Evolutionary conservation across 2,329 filamentous ascomycete species (phyloP), one percentile per base, ranked within the genome.

Genomic region (Ophiostoma ips): DNA sequence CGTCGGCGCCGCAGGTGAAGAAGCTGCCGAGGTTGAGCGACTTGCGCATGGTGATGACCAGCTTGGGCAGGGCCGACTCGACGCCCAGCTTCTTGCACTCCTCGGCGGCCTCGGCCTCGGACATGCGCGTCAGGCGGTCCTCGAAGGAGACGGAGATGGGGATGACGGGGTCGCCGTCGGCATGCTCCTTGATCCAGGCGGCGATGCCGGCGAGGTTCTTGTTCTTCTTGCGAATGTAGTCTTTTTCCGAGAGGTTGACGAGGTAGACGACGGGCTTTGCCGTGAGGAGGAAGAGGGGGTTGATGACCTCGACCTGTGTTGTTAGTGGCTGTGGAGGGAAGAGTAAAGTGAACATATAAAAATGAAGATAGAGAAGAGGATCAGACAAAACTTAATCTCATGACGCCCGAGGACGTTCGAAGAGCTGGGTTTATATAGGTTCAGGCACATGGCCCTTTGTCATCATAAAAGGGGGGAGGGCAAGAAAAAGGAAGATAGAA

Each of bases 191-290:
- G 68, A 95, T 81, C 92, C 92, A 98, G 65, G 92, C 85, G 53
- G 85, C 87, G 58, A 96, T 83, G 72, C 90, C 92, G 58, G 85
- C 79, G 50, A 98, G 79, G 71, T 98, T 81, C 81, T 98, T 98
- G 79, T 98, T 98, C 84, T 96, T 98, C 74, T 96, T 92, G 62
- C 92, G 84, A 63, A 95, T 83, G 68, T 89, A 98, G 69, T 98
- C 92, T 69, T 81, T 89, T 73, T 98, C 94, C 55, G 87, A 95
- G 55, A 98, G 72, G 72, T 98, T 98, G 71, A 96, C 86, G 40
- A 98, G 77, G 72, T 87, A 96, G 58, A 98, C 90, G 52, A 95
- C 89, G 3, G 92, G 90, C 73, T 98, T 98, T 57, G 94, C 92
- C 35, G 88, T 88, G 53, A 98, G 79, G 52, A 98, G 83, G 71